Evolutionary conservation across 202 grass and related monocot species (phyloP), one percentile per base, ranked within the genome.

Genomic region (Alloteropsis angusta): DNA sequence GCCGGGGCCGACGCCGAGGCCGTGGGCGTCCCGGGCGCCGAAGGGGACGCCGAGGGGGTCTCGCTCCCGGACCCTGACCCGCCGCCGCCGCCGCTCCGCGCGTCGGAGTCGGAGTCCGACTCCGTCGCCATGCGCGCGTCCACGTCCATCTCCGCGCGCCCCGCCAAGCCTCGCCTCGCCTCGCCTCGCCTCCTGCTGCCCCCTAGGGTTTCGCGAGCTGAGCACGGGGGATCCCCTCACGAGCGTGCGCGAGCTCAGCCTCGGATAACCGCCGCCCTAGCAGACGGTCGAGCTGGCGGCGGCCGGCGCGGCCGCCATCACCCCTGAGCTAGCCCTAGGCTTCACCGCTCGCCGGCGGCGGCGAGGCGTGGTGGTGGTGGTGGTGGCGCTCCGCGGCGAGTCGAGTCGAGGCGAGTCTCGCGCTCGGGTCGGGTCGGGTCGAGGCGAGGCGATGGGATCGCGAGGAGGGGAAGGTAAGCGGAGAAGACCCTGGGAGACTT

Each of bases 71-170:
- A 44, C 8, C 67, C 82, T 3, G 71, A 52, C 62, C 68, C 74
- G 1, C 52, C 55, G 5, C 60, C 23, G 17, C 72, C 45, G 30
- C 59, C 46, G 55, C 55, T 58, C 23, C 74, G 64, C 15, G 76
- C 87, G 65, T 88, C 82, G 13, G 82, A 88, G 65, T 88, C 82
- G 48, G 86, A 85, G 77, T 85, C 82, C 22, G 72, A 85, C 77
- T 88, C 86, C 71, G 77, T 81, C 32, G 77, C 78, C 86, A 88
- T 85, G 28, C 82, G 71, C 65, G 82, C 68, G 77, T 88, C 86
- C 22, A 85, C 82, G 48, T 85, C 86, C 86, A 88, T 88, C 63
- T 36, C 23, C 9, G 28, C 37, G 41, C 0, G 3, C 59, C 28
- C 7, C 15, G 3, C 59, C 32, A 6, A 5, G 8, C 5, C 3